phyloP scores from a whole-genome alignment of 352 stramenopile genomes.

The Halophytophthora batemanensis region DNA sequence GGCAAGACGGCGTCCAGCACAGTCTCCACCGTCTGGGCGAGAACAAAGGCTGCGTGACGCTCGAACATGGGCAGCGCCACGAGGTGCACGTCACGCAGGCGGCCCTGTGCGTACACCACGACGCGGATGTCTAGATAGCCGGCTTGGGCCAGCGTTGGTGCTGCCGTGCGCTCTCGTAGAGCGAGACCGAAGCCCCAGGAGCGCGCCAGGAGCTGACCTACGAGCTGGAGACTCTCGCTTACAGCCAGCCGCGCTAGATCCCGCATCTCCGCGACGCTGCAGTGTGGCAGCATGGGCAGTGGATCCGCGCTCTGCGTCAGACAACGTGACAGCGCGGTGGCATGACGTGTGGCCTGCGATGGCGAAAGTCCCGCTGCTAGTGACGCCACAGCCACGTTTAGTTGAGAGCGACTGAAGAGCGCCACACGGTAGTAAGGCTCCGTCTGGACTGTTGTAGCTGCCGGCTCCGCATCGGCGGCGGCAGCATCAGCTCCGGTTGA shows the following conservation, averaged over 20 bases:
- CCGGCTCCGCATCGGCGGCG: no score
- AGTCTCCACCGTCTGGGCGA: slow-evolving; percentile 16
- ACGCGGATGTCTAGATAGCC: slow-evolving; percentile 28
- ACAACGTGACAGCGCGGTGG: slow-evolving; percentile 3
- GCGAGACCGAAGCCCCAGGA: slow-evolving; percentile 41
- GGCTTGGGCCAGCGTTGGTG: slow-evolving; percentile 6
- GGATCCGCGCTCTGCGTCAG: not conserved
- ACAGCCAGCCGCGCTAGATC: slow-evolving; percentile 28
- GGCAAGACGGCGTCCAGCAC: slow-evolving; percentile 26
- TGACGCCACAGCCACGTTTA: slow-evolving; percentile 18
- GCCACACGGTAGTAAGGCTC: slow-evolving; percentile 14
- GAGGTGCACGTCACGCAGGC: slow-evolving; percentile 28
- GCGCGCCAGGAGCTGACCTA: slow-evolving; percentile 21
- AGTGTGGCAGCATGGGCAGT: slow-evolving; percentile 1
- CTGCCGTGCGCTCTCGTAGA: slow-evolving; percentile 17
- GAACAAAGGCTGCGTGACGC: not conserved
- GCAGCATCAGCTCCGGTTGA: slow-evolving; percentile 4
- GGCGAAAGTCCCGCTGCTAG: slow-evolving; percentile 14
- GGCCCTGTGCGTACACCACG: slow-evolving; percentile 12
- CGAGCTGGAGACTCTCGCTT: slow-evolving; percentile 23
- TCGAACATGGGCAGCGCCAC: slow-evolving; percentile 22
- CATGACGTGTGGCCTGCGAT: slow-evolving; percentile 9
- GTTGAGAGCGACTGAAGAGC: slow-evolving; percentile 11
- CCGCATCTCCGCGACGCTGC: slow-evolving; percentile 6
- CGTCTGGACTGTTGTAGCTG: not conserved